A percentile compares a stretch with the other conserved stretches of the same genome.
These are phyloP conservation scores for Kwoniella pini DNA, from an alignment of 768 basidiomycete genomes.

Conservation along the genomic window DNA sequence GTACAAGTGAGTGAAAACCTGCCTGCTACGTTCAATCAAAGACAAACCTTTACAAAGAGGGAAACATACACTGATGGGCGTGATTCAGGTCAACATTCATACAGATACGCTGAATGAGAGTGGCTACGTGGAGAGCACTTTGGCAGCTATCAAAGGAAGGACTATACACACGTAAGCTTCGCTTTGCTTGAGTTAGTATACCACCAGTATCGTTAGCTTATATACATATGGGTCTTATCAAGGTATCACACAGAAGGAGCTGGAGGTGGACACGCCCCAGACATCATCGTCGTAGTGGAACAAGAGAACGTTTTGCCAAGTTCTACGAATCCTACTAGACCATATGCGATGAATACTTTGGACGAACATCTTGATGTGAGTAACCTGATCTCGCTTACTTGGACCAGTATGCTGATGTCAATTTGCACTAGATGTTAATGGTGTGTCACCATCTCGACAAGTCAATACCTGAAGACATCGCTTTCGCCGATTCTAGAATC, in stretches of 20 bases:
- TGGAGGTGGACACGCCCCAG: constrained; percentile 94
- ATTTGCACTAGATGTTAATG: constrained; percentile 82
- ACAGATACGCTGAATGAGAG: constrained; percentile 97
- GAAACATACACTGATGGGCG: neutral
- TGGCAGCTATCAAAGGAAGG: constrained; percentile 80
- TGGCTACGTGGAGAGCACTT: constrained; percentile 93
- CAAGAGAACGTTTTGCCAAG: constrained; percentile 86
- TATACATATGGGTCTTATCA: too few relatives aligned
- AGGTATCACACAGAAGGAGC: constrained; percentile 93
- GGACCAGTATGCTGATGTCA: neutral
- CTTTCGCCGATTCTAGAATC: constrained; percentile 96
- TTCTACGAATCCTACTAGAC: constrained; percentile 95
- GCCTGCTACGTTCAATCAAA: too few relatives aligned
- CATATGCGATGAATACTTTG: constrained; percentile 84
- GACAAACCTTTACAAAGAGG: too few relatives aligned
- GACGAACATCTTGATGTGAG: constrained; percentile 95
- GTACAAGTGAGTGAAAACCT: constrained; percentile 75
- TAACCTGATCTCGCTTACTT: neutral
- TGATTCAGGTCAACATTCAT: constrained; percentile 78
- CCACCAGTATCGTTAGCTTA: too few relatives aligned
- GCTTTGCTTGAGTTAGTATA: too few relatives aligned
- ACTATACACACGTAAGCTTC: constrained; percentile 85
- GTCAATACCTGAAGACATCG: constrained; percentile 86
- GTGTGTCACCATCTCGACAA: constrained; percentile 97
- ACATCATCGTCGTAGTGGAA: constrained; percentile 96